Evolutionary conservation across 106 monocot genomes (phyloP), one percentile per base, ranked within the genome.

Genomic region (Acorus gramineus): DNA sequence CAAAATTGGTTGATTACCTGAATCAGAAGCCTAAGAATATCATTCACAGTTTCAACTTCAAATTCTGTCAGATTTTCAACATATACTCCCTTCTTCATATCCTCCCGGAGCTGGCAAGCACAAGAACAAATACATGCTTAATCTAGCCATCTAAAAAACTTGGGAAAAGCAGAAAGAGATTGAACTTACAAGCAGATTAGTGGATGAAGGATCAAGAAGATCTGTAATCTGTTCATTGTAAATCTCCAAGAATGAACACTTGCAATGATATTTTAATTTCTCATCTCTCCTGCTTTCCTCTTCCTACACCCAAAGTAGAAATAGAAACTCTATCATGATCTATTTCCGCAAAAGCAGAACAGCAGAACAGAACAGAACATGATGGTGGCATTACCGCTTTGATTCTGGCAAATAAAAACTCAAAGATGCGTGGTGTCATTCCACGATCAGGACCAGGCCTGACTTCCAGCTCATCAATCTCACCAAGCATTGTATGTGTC

Each of bases 191-290:
- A 85, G 80, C 57, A 95, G 73, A 74, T 95, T 95, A 47, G 82
- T 85, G 56, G 86, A 86, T 47, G 84, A 85, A 68, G 94, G 89
- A n/a, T 95, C 84, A 70, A 95, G 86, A 65, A 95, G 94, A 78
- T 95, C 94, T 46, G 84, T 80, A 60, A 95, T 95, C 68, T 95
- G 94, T 80, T 95, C 94, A 71, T 95, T 95, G 61, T 95, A 90
- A 65, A 95, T 95, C 69, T 95, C 94, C 47, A 95, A 60, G 52
- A 95, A 95, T 6, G 94, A 95, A 76, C 94, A 95, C 65, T 77
- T 90, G 78, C 94, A 95, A 54, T 50, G 84, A 71, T 95, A 95
- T 76, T 75, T 86, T 5, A 95, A 84, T 14, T 87, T 87, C 60
- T 95, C 94, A 67, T 87, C 90, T 60, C 84, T 86, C 63, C 94